Percentiles rank a stretch among this genome's conserved stretches.
These are phyloP conservation scores for Metarhizium humberi DNA, from an alignment of 2,329 filamentous ascomycete genomes.

Conservation along the genomic window DNA sequence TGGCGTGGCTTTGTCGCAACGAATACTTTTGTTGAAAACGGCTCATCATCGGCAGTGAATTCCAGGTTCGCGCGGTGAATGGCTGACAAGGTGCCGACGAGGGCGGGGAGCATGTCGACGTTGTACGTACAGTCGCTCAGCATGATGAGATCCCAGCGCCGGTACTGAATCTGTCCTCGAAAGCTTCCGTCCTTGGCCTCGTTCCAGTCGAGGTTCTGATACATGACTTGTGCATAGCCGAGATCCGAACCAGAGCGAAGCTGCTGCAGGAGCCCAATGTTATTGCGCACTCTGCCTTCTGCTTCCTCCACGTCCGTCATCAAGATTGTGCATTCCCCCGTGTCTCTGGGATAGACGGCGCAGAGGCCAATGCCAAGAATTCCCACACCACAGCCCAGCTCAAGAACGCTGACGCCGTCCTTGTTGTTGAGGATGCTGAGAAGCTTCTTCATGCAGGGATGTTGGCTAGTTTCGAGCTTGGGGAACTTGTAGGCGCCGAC, in stretches of 20 bases:
- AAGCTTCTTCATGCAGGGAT: slow-evolving; percentile 20
- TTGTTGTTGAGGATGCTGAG: slow-evolving; percentile 18
- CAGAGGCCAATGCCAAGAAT: slow-evolving; percentile 43
- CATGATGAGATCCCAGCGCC: slow-evolving; percentile 42
- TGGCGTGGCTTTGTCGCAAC: slow-evolving; percentile 49
- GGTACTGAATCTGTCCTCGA: slow-evolving; percentile 27
- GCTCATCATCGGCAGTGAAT: slow-evolving; percentile 10
- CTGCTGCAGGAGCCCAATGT: slow-evolving; percentile 29
- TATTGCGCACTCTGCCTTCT: slow-evolving; percentile 36
- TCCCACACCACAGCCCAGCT: slow-evolving; percentile 49
- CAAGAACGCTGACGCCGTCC: slow-evolving; percentile 33
- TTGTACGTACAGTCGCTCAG: slow-evolving; percentile 56
- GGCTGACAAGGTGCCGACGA: slow-evolving; percentile 43
- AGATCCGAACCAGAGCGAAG: slow-evolving; percentile 5
- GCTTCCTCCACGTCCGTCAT: slow-evolving; percentile 49
- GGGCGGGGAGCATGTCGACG: slow-evolving; percentile 42
- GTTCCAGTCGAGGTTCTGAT: slow-evolving; percentile 50
- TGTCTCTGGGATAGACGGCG: slow-evolving; percentile 18
- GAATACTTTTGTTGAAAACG: slow-evolving; percentile 33
- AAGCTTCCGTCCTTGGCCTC: slow-evolving; percentile 36
- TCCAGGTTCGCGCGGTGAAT: slow-evolving; percentile 30
- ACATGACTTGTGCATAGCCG: slow-evolving; percentile 24
- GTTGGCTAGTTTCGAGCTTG: slow-evolving; percentile 15
- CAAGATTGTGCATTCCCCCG: slow-evolving; percentile 26
- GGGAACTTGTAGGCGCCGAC: slow-evolving; percentile 18